Conservation (phyloP, 495 filamentous ascomycete species). For the Sphaerosporella brunnea region DNA sequence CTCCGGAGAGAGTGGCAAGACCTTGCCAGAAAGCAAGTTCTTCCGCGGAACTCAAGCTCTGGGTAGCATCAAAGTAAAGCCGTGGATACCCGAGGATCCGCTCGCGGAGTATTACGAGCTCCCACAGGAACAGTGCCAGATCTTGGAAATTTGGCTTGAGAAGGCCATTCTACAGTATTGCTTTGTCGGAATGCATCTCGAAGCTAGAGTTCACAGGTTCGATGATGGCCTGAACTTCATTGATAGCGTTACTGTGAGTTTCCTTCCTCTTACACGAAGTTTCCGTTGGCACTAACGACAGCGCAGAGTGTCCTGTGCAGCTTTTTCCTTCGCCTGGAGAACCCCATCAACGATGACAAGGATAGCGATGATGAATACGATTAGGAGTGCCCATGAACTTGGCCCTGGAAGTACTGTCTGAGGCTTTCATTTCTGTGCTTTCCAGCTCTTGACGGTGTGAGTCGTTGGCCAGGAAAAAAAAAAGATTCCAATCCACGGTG, state of each 20-base stretch:
- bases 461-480: no score
- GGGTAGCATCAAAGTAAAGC: conserved; percentile 30
- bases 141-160: conserved; percentile 52
- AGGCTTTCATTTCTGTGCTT: no score
- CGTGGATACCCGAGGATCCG: conserved; percentile 26
- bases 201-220: conserved; percentile 42
- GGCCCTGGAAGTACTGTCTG: no score
- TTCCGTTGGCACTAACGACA: no score
- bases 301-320: conserved; percentile 18
- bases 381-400: no score
- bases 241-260: conserved; percentile 25
- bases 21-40: background rate
- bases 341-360: background rate
- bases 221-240: conserved; percentile 41
- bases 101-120: conserved; percentile 7
- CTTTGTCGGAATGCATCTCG: conserved; percentile 62
- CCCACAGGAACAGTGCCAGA: conserved; percentile 19
- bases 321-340: conserved; percentile 1
- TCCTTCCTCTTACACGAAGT: background rate
- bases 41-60: conserved; percentile 33
- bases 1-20: background rate
- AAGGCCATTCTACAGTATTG: conserved; percentile 41
- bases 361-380: conserved; percentile 15
- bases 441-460: no score
- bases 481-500: no score